Evolutionary conservation across 176 grass and related monocot genomes (phyloP).

Genomic region (Aegilops longissima): DNA sequence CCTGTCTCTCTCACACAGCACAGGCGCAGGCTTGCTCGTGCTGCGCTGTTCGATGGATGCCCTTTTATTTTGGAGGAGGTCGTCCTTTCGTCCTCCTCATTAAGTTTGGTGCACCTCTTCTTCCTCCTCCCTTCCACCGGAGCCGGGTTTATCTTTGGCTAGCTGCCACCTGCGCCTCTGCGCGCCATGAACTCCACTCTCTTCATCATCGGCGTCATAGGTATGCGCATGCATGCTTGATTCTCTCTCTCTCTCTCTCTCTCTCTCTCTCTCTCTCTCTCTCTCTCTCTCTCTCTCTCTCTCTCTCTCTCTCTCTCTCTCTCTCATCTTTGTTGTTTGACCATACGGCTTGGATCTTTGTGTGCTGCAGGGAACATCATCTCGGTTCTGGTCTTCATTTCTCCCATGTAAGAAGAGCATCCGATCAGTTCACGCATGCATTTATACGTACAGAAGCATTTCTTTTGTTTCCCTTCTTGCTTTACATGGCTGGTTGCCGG

Average conservation of each 20-base stretch:
- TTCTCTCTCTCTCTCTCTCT: background rate
- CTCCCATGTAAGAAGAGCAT: conserved; percentile 55
- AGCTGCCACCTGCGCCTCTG: background rate
- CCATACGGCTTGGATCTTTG: background rate
- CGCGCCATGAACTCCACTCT: conserved; percentile 48
- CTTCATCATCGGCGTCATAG: conserved; percentile 50
- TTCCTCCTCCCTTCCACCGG: background rate
- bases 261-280: too few relatives aligned
- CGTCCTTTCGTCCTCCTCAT: background rate
- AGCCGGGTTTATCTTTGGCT: background rate
- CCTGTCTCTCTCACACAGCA: background rate
- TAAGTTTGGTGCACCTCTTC: background rate
- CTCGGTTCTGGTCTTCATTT: conserved; percentile 63
- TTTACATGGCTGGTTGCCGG: background rate
- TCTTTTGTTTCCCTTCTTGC: background rate
- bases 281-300: background rate
- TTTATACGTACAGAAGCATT: background rate
- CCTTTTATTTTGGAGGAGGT: background rate
- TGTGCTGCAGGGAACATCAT: conserved; percentile 68
- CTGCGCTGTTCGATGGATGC: background rate
- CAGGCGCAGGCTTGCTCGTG: background rate
- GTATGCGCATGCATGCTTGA: conserved; percentile 7
- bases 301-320: background rate
- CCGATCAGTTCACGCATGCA: background rate
- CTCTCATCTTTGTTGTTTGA: background rate